Conservation (phyloP, 2,329 filamentous ascomycete genomes). For the Botrytis medusae region DNA sequence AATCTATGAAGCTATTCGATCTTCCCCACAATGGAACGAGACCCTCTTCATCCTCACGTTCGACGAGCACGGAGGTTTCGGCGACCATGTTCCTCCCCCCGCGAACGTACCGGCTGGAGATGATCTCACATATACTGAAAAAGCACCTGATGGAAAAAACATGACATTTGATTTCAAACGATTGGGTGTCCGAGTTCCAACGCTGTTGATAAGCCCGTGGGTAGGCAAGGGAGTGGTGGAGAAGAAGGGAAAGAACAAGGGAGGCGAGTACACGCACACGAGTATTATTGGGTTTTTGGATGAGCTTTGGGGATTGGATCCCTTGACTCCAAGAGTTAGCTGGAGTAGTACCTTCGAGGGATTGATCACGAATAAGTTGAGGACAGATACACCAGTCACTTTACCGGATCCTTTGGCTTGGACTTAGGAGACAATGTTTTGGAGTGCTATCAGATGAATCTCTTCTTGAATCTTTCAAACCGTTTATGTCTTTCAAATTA, state of each 20-base stretch:
- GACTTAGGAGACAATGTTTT: conserved; percentile 5
- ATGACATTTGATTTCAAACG: conserved; percentile 45
- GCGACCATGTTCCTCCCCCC: conserved; percentile 48
- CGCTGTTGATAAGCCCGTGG: conserved; percentile 47
- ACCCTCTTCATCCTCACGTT: conserved; percentile 50
- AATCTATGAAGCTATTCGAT: conserved; percentile 47
- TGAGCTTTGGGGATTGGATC: conserved; percentile 43
- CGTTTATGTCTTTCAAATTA: background rate
- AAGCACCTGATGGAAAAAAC: conserved; percentile 40
- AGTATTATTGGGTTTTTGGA: conserved; percentile 46
- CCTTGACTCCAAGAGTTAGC: conserved; percentile 31
- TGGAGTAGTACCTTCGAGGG: conserved; percentile 35
- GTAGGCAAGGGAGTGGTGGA: conserved; percentile 45
- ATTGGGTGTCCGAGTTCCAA: conserved; percentile 47
- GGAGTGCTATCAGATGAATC: background rate
- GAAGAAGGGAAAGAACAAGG: conserved; percentile 41
- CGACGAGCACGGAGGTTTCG: conserved; percentile 50
- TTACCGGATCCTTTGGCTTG: conserved; percentile 31
- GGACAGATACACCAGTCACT: conserved; percentile 31
- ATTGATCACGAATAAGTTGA: conserved; percentile 32
- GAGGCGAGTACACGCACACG: conserved; percentile 47
- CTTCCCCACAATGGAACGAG: conserved; percentile 48
- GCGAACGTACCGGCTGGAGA: conserved; percentile 43
- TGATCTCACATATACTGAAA: conserved; percentile 42
- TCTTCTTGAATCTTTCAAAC: background rate